Base-by-base conservation (phyloP, 371 early-diverging fungal genomes). In the Haplosporangium sp. region DNA sequence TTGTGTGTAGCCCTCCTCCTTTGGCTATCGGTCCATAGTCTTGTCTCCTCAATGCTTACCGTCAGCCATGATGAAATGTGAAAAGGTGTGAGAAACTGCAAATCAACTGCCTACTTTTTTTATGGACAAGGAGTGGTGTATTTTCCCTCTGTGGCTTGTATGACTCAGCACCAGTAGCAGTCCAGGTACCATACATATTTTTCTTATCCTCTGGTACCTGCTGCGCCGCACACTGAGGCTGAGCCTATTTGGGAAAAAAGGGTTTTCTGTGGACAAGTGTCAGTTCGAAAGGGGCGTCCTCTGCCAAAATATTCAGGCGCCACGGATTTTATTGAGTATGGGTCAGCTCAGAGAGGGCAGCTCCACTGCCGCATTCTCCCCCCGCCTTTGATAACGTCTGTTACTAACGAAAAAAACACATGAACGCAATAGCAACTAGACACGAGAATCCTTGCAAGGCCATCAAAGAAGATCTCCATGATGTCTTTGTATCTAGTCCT, bases 21-120 rank as follows among this genome's bases (percentile, higher is more conserved):
- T 14, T 46, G 16, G 0, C 46, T 10, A 46, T 46, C 11, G n/a
- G 10, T 46, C 46, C 46, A 46, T 14, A n/a, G n/a, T n/a, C 46
- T 5, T 10, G 11, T 46, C 11, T 11, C 46, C 46, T 14, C 20
- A 6, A 50, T 61, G 54, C 76, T 70, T 76, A 76, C 77, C 77
- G 59, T 76, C 77, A 76, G 77, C 71, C 77, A 76, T 76, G 60
- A 71, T 59, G 60, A 51, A 51, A n/a, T 62, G 50, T 52, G 58
- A 20, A 23, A 7, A 52, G 29, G 56, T 54, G 54, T 54, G 54
- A 54, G 68, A 64, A 45, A 41, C 29, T 54, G 47, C 50, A 53
- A 63, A 50, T 54, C 47, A n/a, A 23, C n/a, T 38, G 5, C 18
- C 21, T 38, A 14, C 20, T 59, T 18, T 12, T 13, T 59, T 20